These are phyloP conservation scores for Cercospora sp. DNA, from an alignment of 2,329 filamentous ascomycete genomes.

Conservation along the genomic window DNA sequence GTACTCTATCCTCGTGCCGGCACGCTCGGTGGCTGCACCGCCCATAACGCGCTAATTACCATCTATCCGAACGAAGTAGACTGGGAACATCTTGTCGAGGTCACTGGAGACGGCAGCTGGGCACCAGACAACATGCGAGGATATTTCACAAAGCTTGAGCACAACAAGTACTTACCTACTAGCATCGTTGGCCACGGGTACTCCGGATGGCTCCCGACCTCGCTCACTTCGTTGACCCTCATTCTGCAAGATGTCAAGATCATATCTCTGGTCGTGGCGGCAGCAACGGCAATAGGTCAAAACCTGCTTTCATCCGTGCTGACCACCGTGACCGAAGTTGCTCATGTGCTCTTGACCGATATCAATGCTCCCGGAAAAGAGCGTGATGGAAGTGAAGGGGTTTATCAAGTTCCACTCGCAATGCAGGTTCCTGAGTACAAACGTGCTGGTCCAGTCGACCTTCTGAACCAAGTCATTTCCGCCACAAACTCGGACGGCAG, in stretches of 20 bases:
- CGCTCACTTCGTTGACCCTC: conserved; percentile 54
- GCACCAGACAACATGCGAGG: conserved; percentile 58
- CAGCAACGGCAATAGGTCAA: conserved; percentile 50
- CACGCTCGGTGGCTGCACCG: conserved; percentile 59
- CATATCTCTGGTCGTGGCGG: conserved; percentile 54
- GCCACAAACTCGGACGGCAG: conserved; percentile 12
- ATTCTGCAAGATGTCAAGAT: conserved; percentile 56
- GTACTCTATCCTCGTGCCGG: conserved; percentile 61
- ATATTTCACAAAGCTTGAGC: conserved; percentile 57
- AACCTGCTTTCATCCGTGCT: conserved; percentile 39
- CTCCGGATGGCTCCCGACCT: conserved; percentile 57
- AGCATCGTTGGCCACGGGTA: conserved; percentile 55
- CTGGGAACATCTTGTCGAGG: conserved; percentile 57
- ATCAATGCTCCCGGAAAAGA: conserved; percentile 26
- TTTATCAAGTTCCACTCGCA: conserved; percentile 60
- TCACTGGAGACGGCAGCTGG: conserved; percentile 65
- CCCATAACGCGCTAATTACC: conserved; percentile 63
- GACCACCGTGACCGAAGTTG: conserved; percentile 48
- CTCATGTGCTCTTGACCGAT: conserved; percentile 53
- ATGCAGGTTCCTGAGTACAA: conserved; percentile 39
- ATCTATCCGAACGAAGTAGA: conserved; percentile 61
- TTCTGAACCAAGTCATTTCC: conserved; percentile 9
- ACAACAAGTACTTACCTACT: conserved; percentile 47
- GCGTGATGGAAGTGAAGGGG: conserved; percentile 52
- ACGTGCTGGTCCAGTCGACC: conserved; percentile 13